Base-by-base conservation (phyloP, 768 basidiomycete species). In the Exsudoporus frostii region DNA sequence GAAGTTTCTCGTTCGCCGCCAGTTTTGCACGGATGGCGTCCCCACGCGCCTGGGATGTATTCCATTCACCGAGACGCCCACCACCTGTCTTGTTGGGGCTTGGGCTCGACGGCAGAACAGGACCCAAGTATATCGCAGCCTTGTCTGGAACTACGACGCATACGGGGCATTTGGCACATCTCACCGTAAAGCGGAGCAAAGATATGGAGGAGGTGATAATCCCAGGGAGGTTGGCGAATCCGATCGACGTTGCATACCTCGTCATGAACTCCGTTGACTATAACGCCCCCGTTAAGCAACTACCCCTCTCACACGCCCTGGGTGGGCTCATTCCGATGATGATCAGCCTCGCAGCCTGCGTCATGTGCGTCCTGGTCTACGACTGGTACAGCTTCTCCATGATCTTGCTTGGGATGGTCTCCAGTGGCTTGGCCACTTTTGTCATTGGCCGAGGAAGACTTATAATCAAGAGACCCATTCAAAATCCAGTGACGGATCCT, bases 301-400 rank as follows among this genome's bases (percentile, higher is more conserved):
- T 56, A 11, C 51, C 54, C 27, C 22, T 50, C 10, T 17, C 24
- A 6, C 14, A 53, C 3, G 34, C 55, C 19, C 20, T 60, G 11
- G 30, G 50, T n/a, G 62, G 38, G 24, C 46, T 57, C 27, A 48
- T 69, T n/a, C 65, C 66, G 3, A 69, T 65, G 22, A n/a, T 10
- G 0, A 39, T 62, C 46, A 68, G 67, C 39, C 5, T 62, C 25
- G 52, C 17, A 2, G 37, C 56, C 7, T 65, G 64, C 52, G 37
- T 59, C 47, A 27, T 61, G 32, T 71, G 65, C 24, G 69, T 42
- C 8, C 22, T 68, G 8, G 54, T 50, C 30, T 46, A 44, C 5
- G 72, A 72, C 45, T 71, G 71, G 68, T 70, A 47, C 45, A 65
- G 59, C 42, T 70, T 65, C 40, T 59, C 68, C 17, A 64, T 66